phyloP scores from a whole-genome alignment of 345 rosid genomes.

The Gossypium arboreum region DNA sequence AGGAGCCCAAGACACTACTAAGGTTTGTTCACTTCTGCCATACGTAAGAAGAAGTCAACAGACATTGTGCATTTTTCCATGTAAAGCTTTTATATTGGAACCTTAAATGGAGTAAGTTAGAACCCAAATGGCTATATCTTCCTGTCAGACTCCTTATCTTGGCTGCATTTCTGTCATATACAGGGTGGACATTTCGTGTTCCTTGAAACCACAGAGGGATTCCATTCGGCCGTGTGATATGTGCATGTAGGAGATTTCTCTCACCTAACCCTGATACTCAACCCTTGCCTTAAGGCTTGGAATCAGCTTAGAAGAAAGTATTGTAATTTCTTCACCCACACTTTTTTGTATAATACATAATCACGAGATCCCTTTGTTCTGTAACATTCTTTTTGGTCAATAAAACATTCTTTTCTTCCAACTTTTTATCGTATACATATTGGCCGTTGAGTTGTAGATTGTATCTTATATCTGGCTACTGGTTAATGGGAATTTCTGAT shows the following conservation, averaged over 20 bases:
- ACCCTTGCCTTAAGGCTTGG: slow-evolving; percentile 58
- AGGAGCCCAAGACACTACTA: slow-evolving; percentile 74
- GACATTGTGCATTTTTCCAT: background rate
- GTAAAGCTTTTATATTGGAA: background rate
- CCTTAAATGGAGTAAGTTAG: background rate
- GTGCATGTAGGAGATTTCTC: slow-evolving; percentile 71
- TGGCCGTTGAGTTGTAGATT: background rate
- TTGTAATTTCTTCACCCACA: background rate
- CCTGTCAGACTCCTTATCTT: background rate
- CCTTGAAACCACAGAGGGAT: slow-evolving; percentile 68
- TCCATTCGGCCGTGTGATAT: slow-evolving; percentile 66
- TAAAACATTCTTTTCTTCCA: background rate
- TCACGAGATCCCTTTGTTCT: background rate
- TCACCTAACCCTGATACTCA: slow-evolving; percentile 42
- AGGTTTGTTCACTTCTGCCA: slow-evolving; percentile 41
- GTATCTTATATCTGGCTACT: background rate
- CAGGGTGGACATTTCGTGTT: slow-evolving; percentile 88
- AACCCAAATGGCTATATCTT: background rate
- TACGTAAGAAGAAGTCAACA: background rate
- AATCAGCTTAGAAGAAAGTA: slow-evolving; percentile 42
- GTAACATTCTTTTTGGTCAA: slow-evolving; percentile 11
- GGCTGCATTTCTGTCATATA: background rate
- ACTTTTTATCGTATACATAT: slow-evolving; percentile 2
- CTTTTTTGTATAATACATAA: slow-evolving; percentile 4
- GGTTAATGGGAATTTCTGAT: background rate